These are phyloP conservation scores for Parietaria judaica DNA, from an alignment of 306 rosid genomes.

Conservation along the genomic window DNA sequence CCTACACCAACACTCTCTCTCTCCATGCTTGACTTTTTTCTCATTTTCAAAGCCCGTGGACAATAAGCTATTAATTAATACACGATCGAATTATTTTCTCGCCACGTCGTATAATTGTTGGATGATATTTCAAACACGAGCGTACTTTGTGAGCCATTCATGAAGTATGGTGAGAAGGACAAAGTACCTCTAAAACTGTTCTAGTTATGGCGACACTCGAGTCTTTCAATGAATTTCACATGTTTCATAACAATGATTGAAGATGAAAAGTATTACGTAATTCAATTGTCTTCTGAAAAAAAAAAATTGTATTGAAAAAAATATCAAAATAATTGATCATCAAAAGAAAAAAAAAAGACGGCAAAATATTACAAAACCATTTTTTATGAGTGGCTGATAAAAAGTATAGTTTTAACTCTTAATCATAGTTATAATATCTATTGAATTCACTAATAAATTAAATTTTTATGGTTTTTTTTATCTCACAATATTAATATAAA, in stretches of 20 bases:
- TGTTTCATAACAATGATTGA: not conserved
- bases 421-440: too few relatives aligned
- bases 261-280: not conserved
- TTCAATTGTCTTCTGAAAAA: too few relatives aligned
- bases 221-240: not conserved
- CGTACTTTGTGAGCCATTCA: not conserved
- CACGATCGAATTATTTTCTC: not conserved
- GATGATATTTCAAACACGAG: constrained; percentile 3
- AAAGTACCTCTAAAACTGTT: constrained; percentile 3
- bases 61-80: not conserved
- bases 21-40: not conserved
- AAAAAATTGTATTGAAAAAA: too few relatives aligned
- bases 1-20: not conserved
- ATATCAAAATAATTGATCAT: too few relatives aligned
- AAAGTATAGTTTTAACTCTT: too few relatives aligned
- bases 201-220: not conserved
- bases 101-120: not conserved
- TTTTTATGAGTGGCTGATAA: too few relatives aligned
- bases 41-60: too few relatives aligned
- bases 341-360: too few relatives aligned
- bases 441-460: too few relatives aligned
- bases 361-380: too few relatives aligned
- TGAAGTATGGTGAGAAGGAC: not conserved
- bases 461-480: too few relatives aligned
- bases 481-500: too few relatives aligned